Evolutionary conservation across 2,329 filamentous ascomycete species (phyloP).

Genomic region (Blastomyces parvus): DNA sequence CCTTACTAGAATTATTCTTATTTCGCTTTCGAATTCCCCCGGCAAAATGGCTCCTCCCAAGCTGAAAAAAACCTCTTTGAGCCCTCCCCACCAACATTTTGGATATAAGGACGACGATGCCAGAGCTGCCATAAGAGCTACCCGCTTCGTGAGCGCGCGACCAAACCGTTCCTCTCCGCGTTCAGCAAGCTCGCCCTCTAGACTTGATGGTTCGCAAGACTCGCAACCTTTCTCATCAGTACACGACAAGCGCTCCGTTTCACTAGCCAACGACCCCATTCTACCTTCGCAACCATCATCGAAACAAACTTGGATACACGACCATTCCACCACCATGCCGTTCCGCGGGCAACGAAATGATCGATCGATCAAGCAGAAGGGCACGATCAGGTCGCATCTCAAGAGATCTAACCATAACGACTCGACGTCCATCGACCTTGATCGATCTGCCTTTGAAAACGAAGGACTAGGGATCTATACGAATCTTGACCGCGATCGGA

Average conservation of each 20-base stretch:
- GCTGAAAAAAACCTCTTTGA: slow-evolving; percentile 5
- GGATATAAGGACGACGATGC: slow-evolving; percentile 1
- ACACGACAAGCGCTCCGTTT: neutral
- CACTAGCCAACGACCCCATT: neutral
- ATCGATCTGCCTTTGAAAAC: slow-evolving; percentile 47
- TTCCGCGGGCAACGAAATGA: slow-evolving; percentile 5
- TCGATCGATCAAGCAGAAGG: slow-evolving; percentile 18
- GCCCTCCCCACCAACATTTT: neutral
- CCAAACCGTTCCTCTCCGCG: neutral
- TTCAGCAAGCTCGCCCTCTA: slow-evolving; percentile 1
- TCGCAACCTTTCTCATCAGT: neutral
- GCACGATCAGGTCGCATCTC: slow-evolving; percentile 48
- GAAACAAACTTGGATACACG: slow-evolving; percentile 7
- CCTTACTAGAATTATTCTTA: neutral
- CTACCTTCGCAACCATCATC: neutral
- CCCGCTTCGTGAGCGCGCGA: neutral
- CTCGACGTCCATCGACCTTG: slow-evolving; percentile 44
- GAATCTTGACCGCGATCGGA: slow-evolving; percentile 24
- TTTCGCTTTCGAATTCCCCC: neutral
- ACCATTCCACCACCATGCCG: slow-evolving; percentile 1
- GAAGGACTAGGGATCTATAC: slow-evolving; percentile 48
- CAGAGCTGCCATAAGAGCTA: slow-evolving; percentile 2
- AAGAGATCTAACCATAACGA: slow-evolving; percentile 44
- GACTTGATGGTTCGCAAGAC: neutral
- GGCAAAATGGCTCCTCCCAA: neutral